phyloP scores from a whole-genome alignment of 2,329 filamentous ascomycete species.

The Fusarium abutilonis region DNA sequence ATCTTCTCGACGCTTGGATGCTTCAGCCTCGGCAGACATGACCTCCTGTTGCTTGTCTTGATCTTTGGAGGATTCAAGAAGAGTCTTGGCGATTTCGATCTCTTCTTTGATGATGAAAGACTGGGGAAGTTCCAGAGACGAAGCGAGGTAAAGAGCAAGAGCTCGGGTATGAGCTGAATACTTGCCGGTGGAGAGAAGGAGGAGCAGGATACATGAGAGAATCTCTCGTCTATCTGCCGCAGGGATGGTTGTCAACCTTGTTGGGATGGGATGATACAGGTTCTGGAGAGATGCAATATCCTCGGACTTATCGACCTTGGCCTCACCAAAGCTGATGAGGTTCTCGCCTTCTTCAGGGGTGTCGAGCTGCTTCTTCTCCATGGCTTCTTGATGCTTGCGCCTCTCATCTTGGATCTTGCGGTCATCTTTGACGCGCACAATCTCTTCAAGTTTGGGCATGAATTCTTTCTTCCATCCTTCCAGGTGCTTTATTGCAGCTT shows the following conservation, averaged over 20 bases:
- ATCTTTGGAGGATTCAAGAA: conserved; percentile 71
- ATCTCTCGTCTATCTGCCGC: conserved; percentile 69
- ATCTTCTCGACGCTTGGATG: conserved; percentile 75
- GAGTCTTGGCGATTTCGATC: conserved; percentile 76
- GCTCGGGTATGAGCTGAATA: conserved; percentile 80
- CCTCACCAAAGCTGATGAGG: conserved; percentile 55
- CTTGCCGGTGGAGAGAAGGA: conserved; percentile 76
- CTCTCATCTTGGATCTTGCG: conserved; percentile 59
- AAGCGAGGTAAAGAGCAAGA: conserved; percentile 73
- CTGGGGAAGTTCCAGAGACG: conserved; percentile 71
- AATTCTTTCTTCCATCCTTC: conserved; percentile 81
- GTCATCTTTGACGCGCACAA: conserved; percentile 64
- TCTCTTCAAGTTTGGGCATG: conserved; percentile 74
- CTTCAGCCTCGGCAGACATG: conserved; percentile 81
- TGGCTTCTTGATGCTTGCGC: conserved; percentile 55
- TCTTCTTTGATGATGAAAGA: conserved; percentile 74
- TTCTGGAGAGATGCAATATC: conserved; percentile 59
- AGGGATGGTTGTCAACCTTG: conserved; percentile 65
- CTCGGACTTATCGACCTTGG: conserved; percentile 48
- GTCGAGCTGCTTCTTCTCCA: conserved; percentile 52
- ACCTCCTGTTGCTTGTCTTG: conserved; percentile 52
- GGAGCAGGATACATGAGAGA: conserved; percentile 74
- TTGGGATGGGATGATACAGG: conserved; percentile 64
- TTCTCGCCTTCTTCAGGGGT: conserved; percentile 51
- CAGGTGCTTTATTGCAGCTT: conserved; percentile 72